Conservation (phyloP, 129 eudicot species). For the carrot (Daucus carota) region DNA sequence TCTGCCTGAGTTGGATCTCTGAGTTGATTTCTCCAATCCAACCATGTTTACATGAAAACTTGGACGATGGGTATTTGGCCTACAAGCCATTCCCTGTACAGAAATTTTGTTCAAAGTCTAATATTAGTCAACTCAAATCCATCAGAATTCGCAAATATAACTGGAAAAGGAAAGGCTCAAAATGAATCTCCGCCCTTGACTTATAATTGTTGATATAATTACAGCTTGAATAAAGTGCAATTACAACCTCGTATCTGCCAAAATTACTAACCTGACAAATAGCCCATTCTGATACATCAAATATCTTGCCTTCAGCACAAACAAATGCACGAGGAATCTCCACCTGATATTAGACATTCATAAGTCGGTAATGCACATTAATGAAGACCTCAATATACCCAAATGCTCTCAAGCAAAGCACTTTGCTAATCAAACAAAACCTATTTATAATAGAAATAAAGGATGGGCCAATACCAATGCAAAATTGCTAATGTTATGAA, state of each 20-base stretch:
- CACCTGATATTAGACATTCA: conserved; percentile 31
- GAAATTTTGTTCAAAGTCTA: conserved; percentile 68
- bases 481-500: background rate
- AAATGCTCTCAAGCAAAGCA: background rate
- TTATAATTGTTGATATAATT: background rate
- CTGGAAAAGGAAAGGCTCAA: background rate
- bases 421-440: conserved; percentile 10
- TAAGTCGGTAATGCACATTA: background rate
- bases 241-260: background rate
- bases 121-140: conserved; percentile 78
- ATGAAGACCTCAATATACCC: background rate
- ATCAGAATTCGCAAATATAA: conserved; percentile 29
- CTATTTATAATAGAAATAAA: background rate
- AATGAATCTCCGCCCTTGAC: background rate
- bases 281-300: conserved; percentile 99
- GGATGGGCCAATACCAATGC: background rate
- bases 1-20: conserved; percentile 77
- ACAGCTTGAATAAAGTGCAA: background rate
- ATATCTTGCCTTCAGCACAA: conserved; percentile 95
- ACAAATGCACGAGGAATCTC: conserved; percentile 97
- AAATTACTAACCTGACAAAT: conserved; percentile 76
- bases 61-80: conserved; percentile 93
- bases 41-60: conserved; percentile 97
- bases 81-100: conserved; percentile 98
- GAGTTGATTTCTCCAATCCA: conserved; percentile 72